Base-by-base conservation (phyloP, 2,329 filamentous ascomycete genomes). In the Calycina marina region DNA sequence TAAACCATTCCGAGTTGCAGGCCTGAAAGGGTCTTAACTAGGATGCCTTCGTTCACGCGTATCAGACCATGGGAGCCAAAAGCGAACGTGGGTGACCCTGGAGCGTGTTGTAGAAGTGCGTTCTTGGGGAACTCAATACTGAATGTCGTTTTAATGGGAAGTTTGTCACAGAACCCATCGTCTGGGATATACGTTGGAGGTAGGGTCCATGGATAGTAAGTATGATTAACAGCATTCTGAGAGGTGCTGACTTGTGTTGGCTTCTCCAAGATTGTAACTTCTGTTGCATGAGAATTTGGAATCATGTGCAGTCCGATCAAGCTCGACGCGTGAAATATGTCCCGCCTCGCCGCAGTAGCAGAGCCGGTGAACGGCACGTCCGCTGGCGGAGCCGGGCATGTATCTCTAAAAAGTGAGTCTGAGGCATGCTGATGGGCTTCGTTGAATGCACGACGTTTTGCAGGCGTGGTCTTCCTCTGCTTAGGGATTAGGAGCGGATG, bases 151-250 rank as follows among this genome's bases (percentile, higher is more conserved):
- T 78, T 77, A 35, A 74, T 63, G 4, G 72, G 65, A 42, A 93
- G 76, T 9, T 69, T 72, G 4, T 77, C 67, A 44, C 83, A 93
- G n/a, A 67, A 77, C 1, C 80, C 88, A 47, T 92, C 73, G 6
- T 60, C 56, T 0, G 86, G 84, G 3, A 94, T 66, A 44, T 93
- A 63, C 15, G 71, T 65, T 1, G 64, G 61, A 0, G 90, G 88
- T 0, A 98, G 60, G 0, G 90, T 96, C 88, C 88, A 96, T 0
- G 90, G 90, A 49, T 85, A 96, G 46, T 82, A 77, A 0, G 79
- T 88, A 52, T 86, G 77, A 47, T 93, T 93, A 1, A 73, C 75
- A 5, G 69, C 70, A 10, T 74, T 76, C 25, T 43, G 52, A 38
- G 53, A 14, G 3, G 31, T 22, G 12, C 27, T 11, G 30, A 24